These are phyloP conservation scores for Pilatotrama ljubarskyi DNA, from an alignment of 768 basidiomycete genomes.

Conservation along the genomic window DNA sequence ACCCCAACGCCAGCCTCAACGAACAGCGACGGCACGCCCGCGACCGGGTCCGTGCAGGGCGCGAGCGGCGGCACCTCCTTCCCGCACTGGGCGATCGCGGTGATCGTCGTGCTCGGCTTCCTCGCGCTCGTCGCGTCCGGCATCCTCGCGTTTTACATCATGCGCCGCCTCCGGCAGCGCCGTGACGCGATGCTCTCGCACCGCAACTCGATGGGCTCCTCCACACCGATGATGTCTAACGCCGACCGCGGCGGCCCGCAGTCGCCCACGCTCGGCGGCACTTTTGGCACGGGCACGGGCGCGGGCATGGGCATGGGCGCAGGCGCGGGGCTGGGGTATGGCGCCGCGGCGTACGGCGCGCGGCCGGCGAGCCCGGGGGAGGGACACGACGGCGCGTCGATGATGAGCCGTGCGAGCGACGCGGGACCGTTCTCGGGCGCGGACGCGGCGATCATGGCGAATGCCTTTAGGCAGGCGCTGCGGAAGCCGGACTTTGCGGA, in stretches of 20 bases:
- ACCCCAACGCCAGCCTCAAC: conserved; percentile 22
- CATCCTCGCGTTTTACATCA: conserved; percentile 68
- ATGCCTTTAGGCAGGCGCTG: conserved; percentile 86
- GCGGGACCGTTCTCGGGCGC: conserved; percentile 75
- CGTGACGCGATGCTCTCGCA: conserved; percentile 46
- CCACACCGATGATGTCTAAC: conserved; percentile 82
- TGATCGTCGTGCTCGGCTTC: conserved; percentile 84
- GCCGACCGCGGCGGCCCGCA: conserved; percentile 44
- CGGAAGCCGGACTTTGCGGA: conserved; percentile 88
- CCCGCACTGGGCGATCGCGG: conserved; percentile 90
- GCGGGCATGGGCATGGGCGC: conserved; percentile 28
- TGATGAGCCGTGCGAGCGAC: conserved; percentile 62
- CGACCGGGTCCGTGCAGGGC: conserved; percentile 45
- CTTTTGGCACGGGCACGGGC: conserved; percentile 29
- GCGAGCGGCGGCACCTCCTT: conserved; percentile 44
- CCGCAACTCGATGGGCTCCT: conserved; percentile 76
- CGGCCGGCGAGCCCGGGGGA: conserved; percentile 38
- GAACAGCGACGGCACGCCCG: conserved; percentile 6
- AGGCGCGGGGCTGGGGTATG: conserved; percentile 31
- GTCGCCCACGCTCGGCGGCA: conserved; percentile 48
- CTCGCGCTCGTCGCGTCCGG: conserved; percentile 74
- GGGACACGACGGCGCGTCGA: conserved; percentile 67
- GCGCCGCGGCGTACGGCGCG: conserved; percentile 29
- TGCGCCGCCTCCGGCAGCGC: conserved; percentile 64
- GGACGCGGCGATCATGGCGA: conserved; percentile 91